Conservation (phyloP, 176 grass and related monocot species). For the Oryza brachyantha region DNA sequence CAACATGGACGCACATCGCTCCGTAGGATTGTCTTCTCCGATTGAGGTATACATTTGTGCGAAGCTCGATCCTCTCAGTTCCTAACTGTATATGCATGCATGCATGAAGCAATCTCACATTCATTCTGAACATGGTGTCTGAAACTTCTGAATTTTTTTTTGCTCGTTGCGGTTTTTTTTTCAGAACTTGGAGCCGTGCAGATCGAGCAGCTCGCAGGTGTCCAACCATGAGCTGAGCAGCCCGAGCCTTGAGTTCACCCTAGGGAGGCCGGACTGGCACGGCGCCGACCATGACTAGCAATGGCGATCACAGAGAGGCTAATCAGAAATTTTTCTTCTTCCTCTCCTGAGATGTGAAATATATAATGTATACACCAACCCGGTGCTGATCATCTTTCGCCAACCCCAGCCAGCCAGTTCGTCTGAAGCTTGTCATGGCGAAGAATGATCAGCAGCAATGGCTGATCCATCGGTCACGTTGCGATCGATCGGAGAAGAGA, state of each 20-base stretch:
- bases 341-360: background rate
- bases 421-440: background rate
- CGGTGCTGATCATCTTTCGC: background rate
- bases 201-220: conserved; percentile 62
- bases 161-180: background rate
- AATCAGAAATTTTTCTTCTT: background rate
- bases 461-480: background rate
- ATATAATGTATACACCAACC: background rate
- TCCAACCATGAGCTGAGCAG: conserved; percentile 75
- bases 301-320: conserved; percentile 1
- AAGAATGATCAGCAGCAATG: background rate
- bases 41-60: conserved; percentile 44
- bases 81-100: background rate
- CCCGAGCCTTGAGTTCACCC: conserved; percentile 90
- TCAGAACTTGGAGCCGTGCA: conserved; percentile 74
- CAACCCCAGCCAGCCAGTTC: background rate
- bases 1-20: conserved; percentile 71
- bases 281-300: conserved; percentile 63
- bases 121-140: background rate
- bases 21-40: conserved; percentile 57
- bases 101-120: background rate
- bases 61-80: background rate
- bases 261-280: conserved; percentile 79
- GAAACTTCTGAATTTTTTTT: background rate
- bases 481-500: background rate